Evolutionary conservation across 1,139 yeast species (phyloP).

Genomic region (Suhomyces guaymorum): DNA sequence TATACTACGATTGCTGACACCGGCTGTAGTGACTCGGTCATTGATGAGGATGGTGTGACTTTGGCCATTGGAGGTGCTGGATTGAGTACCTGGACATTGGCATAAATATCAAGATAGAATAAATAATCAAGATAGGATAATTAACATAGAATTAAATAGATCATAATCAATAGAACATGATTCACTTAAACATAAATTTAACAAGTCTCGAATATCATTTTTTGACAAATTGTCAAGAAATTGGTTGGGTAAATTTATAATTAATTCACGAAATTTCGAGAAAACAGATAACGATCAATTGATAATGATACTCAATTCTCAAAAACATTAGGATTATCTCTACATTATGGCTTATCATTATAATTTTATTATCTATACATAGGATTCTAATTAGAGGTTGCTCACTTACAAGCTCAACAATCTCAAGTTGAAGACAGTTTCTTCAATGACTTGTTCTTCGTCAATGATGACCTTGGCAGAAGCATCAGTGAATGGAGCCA

Average conservation of each 20-base stretch:
- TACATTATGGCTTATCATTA: no score
- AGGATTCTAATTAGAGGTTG: neutral
- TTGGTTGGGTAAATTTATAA: no score
- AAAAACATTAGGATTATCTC: no score
- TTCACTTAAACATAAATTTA: no score
- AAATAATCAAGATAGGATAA: neutral
- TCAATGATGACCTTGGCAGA: constrained; percentile 60
- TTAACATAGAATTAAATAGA: neutral
- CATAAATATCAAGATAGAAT: neutral
- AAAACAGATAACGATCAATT: no score
- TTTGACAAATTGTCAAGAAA: no score
- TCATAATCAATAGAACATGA: no score
- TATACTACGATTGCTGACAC: constrained; percentile 91
- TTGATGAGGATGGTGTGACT: constrained; percentile 24
- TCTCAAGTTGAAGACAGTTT: constrained; percentile 77
- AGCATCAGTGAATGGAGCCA: constrained; percentile 41
- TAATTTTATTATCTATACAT: constrained; percentile 2
- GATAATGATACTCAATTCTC: neutral
- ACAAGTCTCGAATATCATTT: no score
- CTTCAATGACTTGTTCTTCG: constrained; percentile 89
- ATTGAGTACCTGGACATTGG: constrained; percentile 50
- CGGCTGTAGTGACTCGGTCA: constrained; percentile 59
- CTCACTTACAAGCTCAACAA: constrained; percentile 57
- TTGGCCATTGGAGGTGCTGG: constrained; percentile 73
- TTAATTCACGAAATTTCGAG: no score